Conservation (phyloP, 768 basidiomycete species). For the Infundibulicybe gibba region DNA sequence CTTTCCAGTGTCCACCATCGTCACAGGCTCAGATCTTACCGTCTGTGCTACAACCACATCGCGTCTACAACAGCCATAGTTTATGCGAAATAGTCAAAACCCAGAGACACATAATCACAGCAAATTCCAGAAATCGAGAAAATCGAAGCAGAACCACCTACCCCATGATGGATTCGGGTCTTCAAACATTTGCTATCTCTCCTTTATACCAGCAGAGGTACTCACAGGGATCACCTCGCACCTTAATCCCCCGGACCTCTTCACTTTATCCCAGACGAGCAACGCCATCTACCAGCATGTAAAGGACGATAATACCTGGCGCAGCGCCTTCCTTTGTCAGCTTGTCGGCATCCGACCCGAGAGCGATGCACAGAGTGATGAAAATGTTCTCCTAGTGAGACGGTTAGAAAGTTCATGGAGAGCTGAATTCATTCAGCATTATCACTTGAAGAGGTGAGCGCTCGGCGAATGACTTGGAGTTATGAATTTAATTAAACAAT, state of each 20-base stretch:
- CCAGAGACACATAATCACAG: conserved; percentile 35
- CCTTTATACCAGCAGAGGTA: conserved; percentile 63
- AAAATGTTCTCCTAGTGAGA: conserved; percentile 49
- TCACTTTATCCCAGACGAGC: conserved; percentile 53
- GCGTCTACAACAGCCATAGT: conserved; percentile 26
- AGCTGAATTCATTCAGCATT: conserved; percentile 61
- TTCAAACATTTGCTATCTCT: conserved; percentile 30
- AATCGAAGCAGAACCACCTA: conserved; percentile 20
- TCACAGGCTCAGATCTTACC: conserved; percentile 4
- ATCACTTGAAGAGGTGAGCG: conserved; percentile 49
- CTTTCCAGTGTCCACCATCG: conserved; percentile 5
- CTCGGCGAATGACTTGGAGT: neutral
- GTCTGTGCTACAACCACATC: conserved; percentile 10
- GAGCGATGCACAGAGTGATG: conserved; percentile 41
- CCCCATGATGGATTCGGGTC: conserved; percentile 48
- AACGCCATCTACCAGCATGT: conserved; percentile 57
- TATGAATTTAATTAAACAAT: neutral
- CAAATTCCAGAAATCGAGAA: conserved; percentile 23
- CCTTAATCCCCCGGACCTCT: conserved; percentile 61
- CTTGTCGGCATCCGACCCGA: conserved; percentile 68
- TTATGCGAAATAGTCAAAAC: conserved; percentile 64
- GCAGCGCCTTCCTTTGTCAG: conserved; percentile 66
- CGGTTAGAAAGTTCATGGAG: conserved; percentile 62
- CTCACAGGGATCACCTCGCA: conserved; percentile 75
- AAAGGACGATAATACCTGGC: conserved; percentile 79